Percentiles rank a stretch among this genome's conserved stretches.
phyloP scores from a whole-genome alignment of 768 basidiomycete species.

The Tulasnella sp. region DNA sequence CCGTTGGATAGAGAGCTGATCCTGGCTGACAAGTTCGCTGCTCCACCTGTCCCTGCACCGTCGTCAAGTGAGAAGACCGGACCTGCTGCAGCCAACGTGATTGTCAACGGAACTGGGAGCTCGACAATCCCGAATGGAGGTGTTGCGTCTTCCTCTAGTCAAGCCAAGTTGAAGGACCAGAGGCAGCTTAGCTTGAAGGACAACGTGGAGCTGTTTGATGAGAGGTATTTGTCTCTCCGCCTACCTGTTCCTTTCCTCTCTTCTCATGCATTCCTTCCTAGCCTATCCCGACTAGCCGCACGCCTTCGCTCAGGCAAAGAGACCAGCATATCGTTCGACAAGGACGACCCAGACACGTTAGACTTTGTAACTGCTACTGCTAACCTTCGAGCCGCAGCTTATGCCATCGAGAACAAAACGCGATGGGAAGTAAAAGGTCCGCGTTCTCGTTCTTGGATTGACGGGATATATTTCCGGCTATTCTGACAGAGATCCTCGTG shows the following conservation, averaged over 20 bases:
- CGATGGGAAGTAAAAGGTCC: slow-evolving; percentile 95
- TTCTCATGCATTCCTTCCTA: slow-evolving; percentile 24
- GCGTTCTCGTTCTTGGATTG: background rate
- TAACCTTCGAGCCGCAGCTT: slow-evolving; percentile 83
- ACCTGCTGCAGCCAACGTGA: slow-evolving; percentile 21
- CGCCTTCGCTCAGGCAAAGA: slow-evolving; percentile 56
- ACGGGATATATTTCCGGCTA: background rate
- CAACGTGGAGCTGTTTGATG: slow-evolving; percentile 69
- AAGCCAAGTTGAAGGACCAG: slow-evolving; percentile 64
- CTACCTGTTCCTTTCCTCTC: background rate
- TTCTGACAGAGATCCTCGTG: too few species aligned
- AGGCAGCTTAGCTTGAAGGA: slow-evolving; percentile 63
- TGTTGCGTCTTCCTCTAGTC: background rate
- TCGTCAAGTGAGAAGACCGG: slow-evolving; percentile 8
- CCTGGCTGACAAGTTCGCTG: slow-evolving; percentile 45
- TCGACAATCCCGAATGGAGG: background rate
- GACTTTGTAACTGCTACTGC: slow-evolving; percentile 95
- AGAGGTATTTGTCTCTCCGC: slow-evolving; percentile 42
- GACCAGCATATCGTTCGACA: slow-evolving; percentile 74
- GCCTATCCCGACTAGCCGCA: slow-evolving; percentile 66
- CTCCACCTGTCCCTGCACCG: slow-evolving; percentile 19
- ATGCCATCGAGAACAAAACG: slow-evolving; percentile 79
- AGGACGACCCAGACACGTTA: slow-evolving; percentile 93
- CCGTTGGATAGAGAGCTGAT: slow-evolving; percentile 78
- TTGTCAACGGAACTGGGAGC: background rate